Conservation (phyloP, 176 grass and related monocot species). For the Bonia amplexicaulis region DNA sequence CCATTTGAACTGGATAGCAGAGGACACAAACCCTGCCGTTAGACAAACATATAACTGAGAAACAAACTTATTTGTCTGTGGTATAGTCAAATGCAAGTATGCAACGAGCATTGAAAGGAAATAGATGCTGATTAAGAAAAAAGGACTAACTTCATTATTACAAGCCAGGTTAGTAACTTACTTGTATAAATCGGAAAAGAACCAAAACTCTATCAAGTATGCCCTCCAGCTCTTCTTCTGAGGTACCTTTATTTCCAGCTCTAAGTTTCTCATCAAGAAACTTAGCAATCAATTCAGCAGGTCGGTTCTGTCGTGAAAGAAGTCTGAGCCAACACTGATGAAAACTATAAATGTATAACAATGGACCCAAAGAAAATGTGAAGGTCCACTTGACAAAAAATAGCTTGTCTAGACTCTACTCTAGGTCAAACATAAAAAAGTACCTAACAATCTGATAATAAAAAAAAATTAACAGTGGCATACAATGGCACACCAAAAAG, state of each 20-base stretch:
- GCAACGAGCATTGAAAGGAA: background rate
- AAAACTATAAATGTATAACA: background rate
- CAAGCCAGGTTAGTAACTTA: slow-evolving; percentile 35
- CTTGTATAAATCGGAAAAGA: slow-evolving; percentile 95
- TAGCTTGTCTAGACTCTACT: background rate
- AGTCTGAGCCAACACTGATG: background rate
- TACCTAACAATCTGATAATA: too few species aligned
- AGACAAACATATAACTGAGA: background rate
- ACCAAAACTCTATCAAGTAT: slow-evolving; percentile 97
- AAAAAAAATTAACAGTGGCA: too few species aligned
- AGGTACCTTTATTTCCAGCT: slow-evolving; percentile 97
- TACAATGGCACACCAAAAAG: too few species aligned
- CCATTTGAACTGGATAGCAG: background rate
- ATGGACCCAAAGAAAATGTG: background rate
- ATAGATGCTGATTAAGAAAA: background rate
- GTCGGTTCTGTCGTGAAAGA: slow-evolving; percentile 69
- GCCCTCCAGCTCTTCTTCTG: slow-evolving; percentile 97
- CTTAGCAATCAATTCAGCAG: slow-evolving; percentile 97
- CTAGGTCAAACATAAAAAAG: background rate
- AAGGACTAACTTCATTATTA: background rate
- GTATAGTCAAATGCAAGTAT: background rate
- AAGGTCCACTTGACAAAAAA: background rate
- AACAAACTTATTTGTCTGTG: background rate
- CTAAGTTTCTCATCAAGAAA: slow-evolving; percentile 98
- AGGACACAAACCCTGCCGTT: too few species aligned